Evolutionary conservation across 441 rosid genomes (phyloP), one percentile per base, ranked within the genome.

Genomic region (Euphorbia celastroides): DNA sequence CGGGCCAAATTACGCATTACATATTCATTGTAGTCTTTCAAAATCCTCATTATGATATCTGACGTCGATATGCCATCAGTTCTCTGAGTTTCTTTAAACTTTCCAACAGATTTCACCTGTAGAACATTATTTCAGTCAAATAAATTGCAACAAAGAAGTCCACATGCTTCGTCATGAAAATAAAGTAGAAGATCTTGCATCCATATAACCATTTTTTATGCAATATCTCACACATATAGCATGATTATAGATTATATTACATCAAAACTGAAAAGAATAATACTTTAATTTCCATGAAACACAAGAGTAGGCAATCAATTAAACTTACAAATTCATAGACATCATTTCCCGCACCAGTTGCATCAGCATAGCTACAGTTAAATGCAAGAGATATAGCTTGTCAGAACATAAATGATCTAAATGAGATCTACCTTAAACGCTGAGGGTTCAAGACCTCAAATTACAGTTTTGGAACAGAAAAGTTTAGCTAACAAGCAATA

Each of bases 51-150:
- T 62, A 91, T 86, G 54, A 91, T 73, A 57, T 91, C 97, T 10
- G 97, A 91, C 25, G 94, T 91, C 5, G 96, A 91, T 58, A 91
- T 89, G 65, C 97, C 96, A 17, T 91, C 96, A n/a, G 96, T 87
- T 57, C 96, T 79, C 78, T 86, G 84, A 1, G 97, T 91, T 78
- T 91, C 96, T 78, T 83, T 89, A 50, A 91, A 91, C 34, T 76
- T 87, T 73, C 97, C 96, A 64, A 81, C 69, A 6, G 83, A 63
- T 67, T 86, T 91, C 2, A 84, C 89, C 89, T 83, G 75, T 7
- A 44, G 30, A 34, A 42, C 52, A 60, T 19, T 19, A 13, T 46
- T 64, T 20, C 58, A 20, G 26, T 34, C 30, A 27, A 55, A n/a
- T 61, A 1, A 44, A 61, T 27, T 34, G 52, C 14, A 51, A 25